Base-by-base conservation (phyloP, 2,329 filamentous ascomycete genomes). In the Neophaeococcomyces aloes region DNA sequence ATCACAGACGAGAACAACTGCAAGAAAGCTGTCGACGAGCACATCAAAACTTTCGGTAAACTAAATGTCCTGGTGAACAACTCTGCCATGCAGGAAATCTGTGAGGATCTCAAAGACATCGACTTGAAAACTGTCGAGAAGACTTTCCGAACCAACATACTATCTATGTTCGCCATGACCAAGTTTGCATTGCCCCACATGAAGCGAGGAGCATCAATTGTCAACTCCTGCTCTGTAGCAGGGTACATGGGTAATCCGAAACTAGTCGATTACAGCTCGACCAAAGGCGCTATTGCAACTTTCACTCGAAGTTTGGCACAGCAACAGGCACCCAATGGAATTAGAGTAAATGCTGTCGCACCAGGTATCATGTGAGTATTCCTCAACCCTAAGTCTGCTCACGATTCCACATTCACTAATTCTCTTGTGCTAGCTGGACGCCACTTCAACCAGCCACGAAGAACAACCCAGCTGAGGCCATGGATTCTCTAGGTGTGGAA, bases 141-240 rank as follows among this genome's bases (percentile, higher is more conserved):
- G 50, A 72, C 70, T 0, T 80, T 78, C 64, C 67, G 67, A 34
- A 69, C 65, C 47, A 78, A 78, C 47, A 71, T 78, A 25, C 52
- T 76, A 7, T 67, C 71, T 43, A 76, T 77, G 64, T 74, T 79
- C 53, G 72, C 73, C n/a, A 62, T 78, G 48, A 71, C 71, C 4
- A 78, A 78, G 54, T 77, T 68, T 48, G 65, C 73, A 0, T 56
- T 78, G 6, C 68, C 68, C 4, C 68, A 77, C 50, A 74, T 78
- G 72, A 63, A 67, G 44, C 65, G 18, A 1, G 21, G 32, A 7
- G 48, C 25, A 31, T 70, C 67, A 2, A 77, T 78, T 51, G 73
- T 78, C 59, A 78, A 78, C 58, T 69, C 68, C 1, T 68, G 71
- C 1, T 76, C 72, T 0, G 65, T 71, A 0, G 68, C 70, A n/a